Evolutionary conservation across 2,329 filamentous ascomycete species (phyloP).

Genomic region (Cordyceps javanica): DNA sequence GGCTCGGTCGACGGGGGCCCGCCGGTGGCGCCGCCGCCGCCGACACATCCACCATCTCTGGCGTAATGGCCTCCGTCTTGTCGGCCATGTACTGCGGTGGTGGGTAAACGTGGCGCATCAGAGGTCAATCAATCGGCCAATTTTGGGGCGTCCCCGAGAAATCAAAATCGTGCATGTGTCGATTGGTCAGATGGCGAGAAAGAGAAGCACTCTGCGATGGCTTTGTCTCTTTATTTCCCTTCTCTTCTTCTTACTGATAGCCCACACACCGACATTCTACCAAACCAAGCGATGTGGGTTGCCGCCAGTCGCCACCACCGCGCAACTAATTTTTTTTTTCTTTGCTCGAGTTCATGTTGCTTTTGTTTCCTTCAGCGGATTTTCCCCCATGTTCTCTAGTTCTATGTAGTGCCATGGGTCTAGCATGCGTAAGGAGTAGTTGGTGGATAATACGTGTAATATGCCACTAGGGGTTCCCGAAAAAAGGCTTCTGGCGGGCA

Average conservation of each 20-base stretch:
- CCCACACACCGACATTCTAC: neutral
- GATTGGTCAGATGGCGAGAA: neutral
- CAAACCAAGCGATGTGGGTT: neutral
- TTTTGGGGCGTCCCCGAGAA: neutral
- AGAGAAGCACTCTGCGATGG: neutral
- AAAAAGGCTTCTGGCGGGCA: no score
- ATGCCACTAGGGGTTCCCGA: slow-evolving; percentile 6
- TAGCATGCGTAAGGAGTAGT: neutral
- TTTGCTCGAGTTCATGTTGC: neutral
- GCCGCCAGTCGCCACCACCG: neutral
- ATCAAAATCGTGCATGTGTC: neutral
- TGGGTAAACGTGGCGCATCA: neutral
- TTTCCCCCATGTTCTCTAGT: neutral
- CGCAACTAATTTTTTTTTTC: neutral
- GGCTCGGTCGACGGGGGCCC: neutral
- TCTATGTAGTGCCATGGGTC: neutral
- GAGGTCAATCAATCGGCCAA: neutral
- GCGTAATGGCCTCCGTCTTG: neutral
- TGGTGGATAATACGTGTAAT: neutral
- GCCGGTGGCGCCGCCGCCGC: no score
- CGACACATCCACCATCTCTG: no score
- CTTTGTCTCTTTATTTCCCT: neutral
- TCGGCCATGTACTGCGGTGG: neutral
- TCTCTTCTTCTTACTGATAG: neutral
- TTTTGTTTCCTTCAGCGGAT: neutral